A percentile compares a stretch with the other conserved stretches of the same genome.
Conservation (phyloP, 2,329 filamentous ascomycete genomes). For the Lecanicillium sp. region DNA sequence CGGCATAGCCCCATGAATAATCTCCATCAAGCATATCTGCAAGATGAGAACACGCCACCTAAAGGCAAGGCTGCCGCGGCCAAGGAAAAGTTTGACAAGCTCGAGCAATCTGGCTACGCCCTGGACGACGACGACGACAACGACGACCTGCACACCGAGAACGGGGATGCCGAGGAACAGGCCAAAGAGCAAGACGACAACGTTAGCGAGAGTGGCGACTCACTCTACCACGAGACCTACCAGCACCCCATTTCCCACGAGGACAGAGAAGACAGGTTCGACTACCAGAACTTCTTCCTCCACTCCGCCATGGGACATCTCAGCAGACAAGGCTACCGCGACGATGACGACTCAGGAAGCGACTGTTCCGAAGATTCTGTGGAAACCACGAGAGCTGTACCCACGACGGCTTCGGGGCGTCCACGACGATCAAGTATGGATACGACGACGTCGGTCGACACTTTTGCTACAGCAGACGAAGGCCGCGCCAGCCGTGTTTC, state of each 20-base stretch:
- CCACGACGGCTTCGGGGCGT: conserved; percentile 29
- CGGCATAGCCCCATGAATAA: conserved; percentile 14
- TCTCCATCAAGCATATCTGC: conserved; percentile 14
- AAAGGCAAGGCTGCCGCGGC: conserved; percentile 16
- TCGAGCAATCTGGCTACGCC: conserved; percentile 18
- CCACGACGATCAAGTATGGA: conserved; percentile 42
- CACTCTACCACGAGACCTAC: conserved; percentile 56
- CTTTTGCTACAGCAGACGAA: conserved; percentile 53
- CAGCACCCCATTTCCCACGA: conserved; percentile 70
- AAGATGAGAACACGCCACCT: conserved; percentile 11
- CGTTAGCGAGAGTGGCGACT: conserved; percentile 58
- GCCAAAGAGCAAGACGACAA: conserved; percentile 25
- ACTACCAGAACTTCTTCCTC: conserved; percentile 93
- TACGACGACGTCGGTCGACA: conserved; percentile 46
- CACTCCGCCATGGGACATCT: conserved; percentile 85
- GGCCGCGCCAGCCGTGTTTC: conserved; percentile 35
- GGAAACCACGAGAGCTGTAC: conserved; percentile 53
- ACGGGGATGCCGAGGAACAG: conserved; percentile 17
- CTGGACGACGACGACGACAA: conserved; percentile 30
- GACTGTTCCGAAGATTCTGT: conserved; percentile 55
- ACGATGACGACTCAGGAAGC: conserved; percentile 42
- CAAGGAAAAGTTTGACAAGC: conserved; percentile 21
- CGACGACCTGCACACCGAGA: conserved; percentile 35
- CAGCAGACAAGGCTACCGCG: conserved; percentile 33
- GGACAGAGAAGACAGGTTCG: conserved; percentile 89